A percentile compares a stretch with the other conserved stretches of the same genome.
Evolutionary conservation across 2,329 filamentous ascomycete species (phyloP).

Genomic region (Scleromitrula shiraiana): DNA sequence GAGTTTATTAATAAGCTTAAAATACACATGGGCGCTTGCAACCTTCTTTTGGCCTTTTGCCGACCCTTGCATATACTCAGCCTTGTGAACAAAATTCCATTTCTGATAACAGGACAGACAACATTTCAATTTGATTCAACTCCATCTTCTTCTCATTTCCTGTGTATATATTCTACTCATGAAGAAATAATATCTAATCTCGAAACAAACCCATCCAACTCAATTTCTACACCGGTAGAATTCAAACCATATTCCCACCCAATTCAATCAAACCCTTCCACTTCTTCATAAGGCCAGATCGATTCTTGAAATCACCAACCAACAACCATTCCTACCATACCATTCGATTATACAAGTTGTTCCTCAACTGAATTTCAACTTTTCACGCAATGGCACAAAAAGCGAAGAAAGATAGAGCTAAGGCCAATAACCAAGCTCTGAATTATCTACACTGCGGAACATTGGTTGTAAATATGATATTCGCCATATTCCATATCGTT

Average conservation of each 20-base stretch:
- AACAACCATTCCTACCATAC: not conserved
- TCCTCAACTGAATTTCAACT: not conserved
- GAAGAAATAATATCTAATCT: not conserved
- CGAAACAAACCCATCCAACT: too few species aligned
- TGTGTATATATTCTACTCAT: too few species aligned
- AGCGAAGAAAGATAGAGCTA: slow-evolving; percentile 49
- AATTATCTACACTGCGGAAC: slow-evolving; percentile 76
- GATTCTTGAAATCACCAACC: not conserved
- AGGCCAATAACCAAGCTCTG: slow-evolving; percentile 68
- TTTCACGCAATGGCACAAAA: slow-evolving; percentile 28
- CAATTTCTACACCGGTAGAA: too few species aligned
- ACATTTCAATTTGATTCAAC: not conserved
- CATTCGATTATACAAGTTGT: too few species aligned
- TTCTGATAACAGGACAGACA: too few species aligned
- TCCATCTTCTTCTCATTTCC: not conserved
- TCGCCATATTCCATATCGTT: slow-evolving; percentile 61
- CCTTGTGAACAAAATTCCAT: slow-evolving; percentile 2
- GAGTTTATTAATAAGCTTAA: slow-evolving; percentile 1
- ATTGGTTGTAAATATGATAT: slow-evolving; percentile 62
- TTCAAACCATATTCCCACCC: too few species aligned
- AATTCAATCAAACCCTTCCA: too few species aligned
- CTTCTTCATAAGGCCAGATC: too few species aligned
- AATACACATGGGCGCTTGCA: not conserved
- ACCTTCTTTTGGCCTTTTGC: not conserved
- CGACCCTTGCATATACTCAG: slow-evolving; percentile 4